Percentiles rank a stretch among this genome's conserved stretches.
Conservation (phyloP, 306 rosid species). For the Alnus glutinosa region DNA sequence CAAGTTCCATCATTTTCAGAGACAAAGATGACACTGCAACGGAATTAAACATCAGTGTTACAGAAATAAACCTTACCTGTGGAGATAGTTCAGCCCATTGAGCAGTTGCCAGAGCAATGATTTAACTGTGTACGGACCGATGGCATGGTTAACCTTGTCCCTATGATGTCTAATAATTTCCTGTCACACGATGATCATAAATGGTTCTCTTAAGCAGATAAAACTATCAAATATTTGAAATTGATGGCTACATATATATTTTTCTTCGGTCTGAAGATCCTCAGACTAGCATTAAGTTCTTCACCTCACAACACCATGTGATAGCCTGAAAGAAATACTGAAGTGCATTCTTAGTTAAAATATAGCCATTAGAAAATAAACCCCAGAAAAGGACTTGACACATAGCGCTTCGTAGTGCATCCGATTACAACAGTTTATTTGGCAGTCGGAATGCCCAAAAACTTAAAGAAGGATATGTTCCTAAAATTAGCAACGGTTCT, state of each 20-base stretch:
- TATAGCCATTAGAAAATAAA: background rate
- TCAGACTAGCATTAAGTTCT: background rate
- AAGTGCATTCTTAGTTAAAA: background rate
- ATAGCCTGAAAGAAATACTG: background rate
- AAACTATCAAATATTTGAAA: conserved; percentile 19
- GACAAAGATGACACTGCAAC: conserved; percentile 17
- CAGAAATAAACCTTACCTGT: conserved; percentile 50
- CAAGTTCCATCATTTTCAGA: conserved; percentile 23
- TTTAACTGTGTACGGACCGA: conserved; percentile 80
- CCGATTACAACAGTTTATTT: background rate
- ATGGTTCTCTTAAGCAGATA: conserved; percentile 8
- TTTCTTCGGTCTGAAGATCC: conserved; percentile 3
- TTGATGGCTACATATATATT: background rate
- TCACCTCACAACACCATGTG: background rate
- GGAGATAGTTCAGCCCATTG: conserved; percentile 91
- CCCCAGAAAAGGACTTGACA: background rate
- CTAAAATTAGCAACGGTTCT: background rate
- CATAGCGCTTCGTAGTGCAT: background rate
- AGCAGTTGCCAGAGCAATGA: conserved; percentile 95
- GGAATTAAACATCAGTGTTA: conserved; percentile 20
- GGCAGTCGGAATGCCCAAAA: background rate
- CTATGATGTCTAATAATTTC: conserved; percentile 94
- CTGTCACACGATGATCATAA: conserved; percentile 48
- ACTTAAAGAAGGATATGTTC: background rate
- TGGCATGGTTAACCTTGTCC: conserved; percentile 82